These are phyloP conservation scores for Amaranthus cruentus DNA, from an alignment of 148 eudicot genomes.

Conservation along the genomic window DNA sequence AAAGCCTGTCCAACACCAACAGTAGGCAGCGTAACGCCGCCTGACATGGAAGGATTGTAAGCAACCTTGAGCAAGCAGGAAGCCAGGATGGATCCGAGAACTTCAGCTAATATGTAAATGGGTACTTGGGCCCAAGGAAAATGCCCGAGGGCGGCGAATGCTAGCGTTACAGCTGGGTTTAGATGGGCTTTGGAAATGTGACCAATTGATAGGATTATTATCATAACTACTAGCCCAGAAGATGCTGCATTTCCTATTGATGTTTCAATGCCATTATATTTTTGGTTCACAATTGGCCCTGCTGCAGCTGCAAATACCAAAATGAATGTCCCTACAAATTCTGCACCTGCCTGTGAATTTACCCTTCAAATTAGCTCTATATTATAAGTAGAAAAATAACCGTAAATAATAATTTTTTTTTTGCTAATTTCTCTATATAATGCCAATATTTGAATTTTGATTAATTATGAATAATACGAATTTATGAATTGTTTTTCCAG, in stretches of 20 bases:
- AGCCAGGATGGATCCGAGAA: conserved; percentile 26
- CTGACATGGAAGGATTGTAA: conserved; percentile 34
- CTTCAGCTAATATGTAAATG: conserved; percentile 23
- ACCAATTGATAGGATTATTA: conserved; percentile 30
- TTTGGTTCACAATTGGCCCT: conserved; percentile 38
- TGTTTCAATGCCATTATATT: conserved; percentile 26
- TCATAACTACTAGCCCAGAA: conserved; percentile 34
- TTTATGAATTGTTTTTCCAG: no score
- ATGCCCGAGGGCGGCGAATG: conserved; percentile 28
- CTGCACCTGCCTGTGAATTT: conserved; percentile 28
- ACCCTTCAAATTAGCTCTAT: no score
- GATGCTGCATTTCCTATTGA: conserved; percentile 37
- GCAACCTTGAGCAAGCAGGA: conserved; percentile 33
- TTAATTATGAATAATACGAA: no score
- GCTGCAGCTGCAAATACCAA: conserved; percentile 37
- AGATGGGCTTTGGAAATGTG: conserved; percentile 45
- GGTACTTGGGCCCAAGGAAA: conserved; percentile 43
- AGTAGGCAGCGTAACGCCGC: conserved; percentile 32
- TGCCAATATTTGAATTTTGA: no score
- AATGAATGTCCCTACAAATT: conserved; percentile 41
- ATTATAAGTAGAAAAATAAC: no score
- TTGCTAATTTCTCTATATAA: no score
- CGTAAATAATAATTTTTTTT: no score
- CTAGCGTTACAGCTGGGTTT: conserved; percentile 40
- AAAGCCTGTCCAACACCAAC: conserved; percentile 31